Evolutionary conservation across 2,329 filamentous ascomycete species (phyloP), one percentile per base, ranked within the genome.

Genomic region (Fusarium virguliforme): DNA sequence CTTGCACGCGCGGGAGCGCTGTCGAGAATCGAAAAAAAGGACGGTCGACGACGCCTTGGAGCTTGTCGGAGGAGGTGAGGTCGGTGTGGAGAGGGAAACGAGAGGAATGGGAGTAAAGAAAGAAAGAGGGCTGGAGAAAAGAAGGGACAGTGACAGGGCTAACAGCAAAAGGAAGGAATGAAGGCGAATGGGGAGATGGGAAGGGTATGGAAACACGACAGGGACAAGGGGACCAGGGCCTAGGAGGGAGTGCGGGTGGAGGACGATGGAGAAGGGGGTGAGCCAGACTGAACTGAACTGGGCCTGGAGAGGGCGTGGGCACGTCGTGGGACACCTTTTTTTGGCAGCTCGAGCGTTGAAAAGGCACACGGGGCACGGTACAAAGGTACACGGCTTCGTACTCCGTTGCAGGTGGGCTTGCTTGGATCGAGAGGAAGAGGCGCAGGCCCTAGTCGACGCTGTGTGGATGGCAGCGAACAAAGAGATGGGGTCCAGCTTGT

Each of bases 121-220:
- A 72, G 67, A 71, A 65, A 74, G 74, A 75, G 68, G 77, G 74
- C 68, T 75, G 71, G 67, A 70, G 71, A 75, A 76, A 72, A 74
- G 76, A 76, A 77, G 70, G 76, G 73, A 74, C 74, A 74, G 74
- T 73, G 68, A 74, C 74, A 75, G 70, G 74, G 74, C 72, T 72
- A 76, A 65, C 73, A 67, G 71, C 62, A 66, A 74, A 75, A 70
- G 70, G 72, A 77, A 75, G 66, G 75, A 76, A 79, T 76, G 74
- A 76, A 74, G 65, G 70, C 73, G 70, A 76, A 76, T 76, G 74
- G 70, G 74, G 74, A 75, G 73, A 75, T 74, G 70, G 71, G 67
- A 74, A 68, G 70, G 70, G 73, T 56, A 76, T 74, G 76, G 77
- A 79, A 78, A 78, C 78, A 79, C 76, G 75, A 79, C 76, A 79